Conservation (phyloP, 345 rosid species). For the Populus alba region DNA sequence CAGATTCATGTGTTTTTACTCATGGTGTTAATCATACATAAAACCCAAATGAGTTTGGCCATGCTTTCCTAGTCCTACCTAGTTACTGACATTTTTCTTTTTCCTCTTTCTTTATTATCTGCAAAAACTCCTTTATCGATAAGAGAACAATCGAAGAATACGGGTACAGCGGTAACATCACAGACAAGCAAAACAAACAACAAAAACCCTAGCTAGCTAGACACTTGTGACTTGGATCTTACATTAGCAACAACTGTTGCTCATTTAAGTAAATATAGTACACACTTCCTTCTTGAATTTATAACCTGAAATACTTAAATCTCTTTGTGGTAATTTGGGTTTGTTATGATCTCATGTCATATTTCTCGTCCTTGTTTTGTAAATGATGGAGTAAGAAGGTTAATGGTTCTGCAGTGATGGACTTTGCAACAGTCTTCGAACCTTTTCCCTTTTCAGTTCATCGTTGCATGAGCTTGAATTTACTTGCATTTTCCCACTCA, state of each 20-base stretch:
- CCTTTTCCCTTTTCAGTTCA: conserved; percentile 19
- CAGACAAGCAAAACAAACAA: conserved; percentile 16
- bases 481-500: conserved; percentile 11
- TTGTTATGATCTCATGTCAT: conserved; percentile 11
- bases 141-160: conserved; percentile 26
- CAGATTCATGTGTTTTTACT: conserved; percentile 13
- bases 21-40: conserved; percentile 15
- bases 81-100: conserved; percentile 16
- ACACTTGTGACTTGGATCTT: conserved; percentile 7
- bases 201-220: conserved; percentile 42
- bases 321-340: neutral
- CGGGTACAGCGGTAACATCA: conserved; percentile 12
- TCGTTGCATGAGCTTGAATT: neutral
- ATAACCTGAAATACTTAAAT: conserved; percentile 9
- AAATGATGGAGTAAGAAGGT: neutral
- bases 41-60: conserved; percentile 4
- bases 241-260: neutral
- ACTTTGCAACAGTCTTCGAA: conserved; percentile 22
- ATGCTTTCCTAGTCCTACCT: conserved; percentile 24
- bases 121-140: conserved; percentile 18
- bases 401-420: conserved; percentile 19
- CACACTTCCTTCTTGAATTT: neutral
- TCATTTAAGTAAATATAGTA: neutral
- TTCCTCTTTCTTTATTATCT: conserved; percentile 11
- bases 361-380: neutral